A percentile compares a stretch with the other conserved stretches of the same genome.
Conservation (phyloP, 2,329 filamentous ascomycete species). For the Colletotrichum graminicola region DNA sequence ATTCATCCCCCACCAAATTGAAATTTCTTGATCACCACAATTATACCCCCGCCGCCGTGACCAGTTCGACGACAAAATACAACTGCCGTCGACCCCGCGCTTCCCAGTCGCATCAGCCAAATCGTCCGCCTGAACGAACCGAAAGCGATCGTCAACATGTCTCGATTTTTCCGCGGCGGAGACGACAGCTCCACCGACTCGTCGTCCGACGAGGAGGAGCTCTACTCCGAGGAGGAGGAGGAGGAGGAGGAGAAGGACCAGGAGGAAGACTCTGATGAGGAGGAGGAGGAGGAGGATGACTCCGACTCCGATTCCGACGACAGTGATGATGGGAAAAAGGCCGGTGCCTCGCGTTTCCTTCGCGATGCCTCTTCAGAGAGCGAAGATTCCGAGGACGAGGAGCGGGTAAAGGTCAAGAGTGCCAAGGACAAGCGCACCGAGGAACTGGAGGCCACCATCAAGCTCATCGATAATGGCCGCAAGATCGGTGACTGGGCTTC, state of each 20-base stretch:
- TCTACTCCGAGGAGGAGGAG: conserved; percentile 85
- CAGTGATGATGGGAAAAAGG: conserved; percentile 74
- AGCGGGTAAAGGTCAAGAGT: conserved; percentile 90
- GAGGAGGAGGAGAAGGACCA: conserved; percentile 65
- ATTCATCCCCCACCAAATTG: conserved; percentile 40
- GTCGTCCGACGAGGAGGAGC: conserved; percentile 95
- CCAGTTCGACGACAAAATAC: conserved; percentile 40
- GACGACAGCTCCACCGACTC: conserved; percentile 94
- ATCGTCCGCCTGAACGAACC: conserved; percentile 30
- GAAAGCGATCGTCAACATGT: conserved; percentile 71
- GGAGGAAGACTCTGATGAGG: conserved; percentile 65
- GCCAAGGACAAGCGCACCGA: conserved; percentile 98
- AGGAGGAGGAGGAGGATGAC: conserved; percentile 60
- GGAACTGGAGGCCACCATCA: conserved; percentile 90
- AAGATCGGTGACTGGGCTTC: conserved; percentile 99
- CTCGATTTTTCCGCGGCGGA: conserved; percentile 95
- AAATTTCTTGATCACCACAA: conserved; percentile 35
- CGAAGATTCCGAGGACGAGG: conserved; percentile 89
- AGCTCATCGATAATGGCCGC: conserved; percentile 93
- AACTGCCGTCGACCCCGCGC: conserved; percentile 39
- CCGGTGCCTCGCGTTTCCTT: conserved; percentile 87
- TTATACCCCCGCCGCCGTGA: conserved; percentile 39
- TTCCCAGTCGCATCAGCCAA: conserved; percentile 37
- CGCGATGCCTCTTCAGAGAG: conserved; percentile 75
- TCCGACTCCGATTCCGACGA: conserved; percentile 68